Evolutionary conservation across 768 basidiomycete species (phyloP), one percentile per base, ranked within the genome.

Genomic region (Xanthoconium stramineum): DNA sequence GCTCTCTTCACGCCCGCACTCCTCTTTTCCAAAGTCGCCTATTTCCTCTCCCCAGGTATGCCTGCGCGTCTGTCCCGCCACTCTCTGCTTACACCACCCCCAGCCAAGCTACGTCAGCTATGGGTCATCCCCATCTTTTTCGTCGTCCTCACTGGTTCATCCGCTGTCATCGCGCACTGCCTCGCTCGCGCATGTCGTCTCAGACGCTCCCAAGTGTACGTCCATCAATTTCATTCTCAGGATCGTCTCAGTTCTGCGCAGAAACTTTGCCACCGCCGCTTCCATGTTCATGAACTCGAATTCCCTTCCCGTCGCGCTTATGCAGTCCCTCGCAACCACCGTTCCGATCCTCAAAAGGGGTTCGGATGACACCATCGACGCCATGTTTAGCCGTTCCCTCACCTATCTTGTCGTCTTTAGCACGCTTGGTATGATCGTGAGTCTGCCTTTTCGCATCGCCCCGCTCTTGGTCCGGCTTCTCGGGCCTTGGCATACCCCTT

Each of bases 251-350:
- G 20, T 36, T 0, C 45, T 9, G 6, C 43, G 14, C 62, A 91
- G 89, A 67, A 85, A 80, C 50, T 92, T 91, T 60, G 87, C 86
- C 8, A 85, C 87, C 70, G 89, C 90, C 0, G 86, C 89, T 0
- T 78, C 89, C 30, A 92, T 89, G 84, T 91, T 91, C 77, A 90
- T 94, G 88, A 96, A 94, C 71, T 92, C 90, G 3, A 98, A 98
- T 69, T 92, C 92, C 0, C 82, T 99, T 6, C 96, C 96, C 0
- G 92, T 98, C 56, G 96, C 96, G 0, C 78, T 99, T 33, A 91
- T 98, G 85, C 89, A 97, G 69, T 87, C 85, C 58, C 84, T 98
- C 19, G 91, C 91, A 10, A 74, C 88, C 53, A 88, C 90, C 13
- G 92, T 96, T 0, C 86, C 86, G 0, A 84, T 84, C 6, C 78